Evolutionary conservation across 2,329 filamentous ascomycete genomes (phyloP), one percentile per base, ranked within the genome.

Genomic region (Phaeoacremonium minimum): DNA sequence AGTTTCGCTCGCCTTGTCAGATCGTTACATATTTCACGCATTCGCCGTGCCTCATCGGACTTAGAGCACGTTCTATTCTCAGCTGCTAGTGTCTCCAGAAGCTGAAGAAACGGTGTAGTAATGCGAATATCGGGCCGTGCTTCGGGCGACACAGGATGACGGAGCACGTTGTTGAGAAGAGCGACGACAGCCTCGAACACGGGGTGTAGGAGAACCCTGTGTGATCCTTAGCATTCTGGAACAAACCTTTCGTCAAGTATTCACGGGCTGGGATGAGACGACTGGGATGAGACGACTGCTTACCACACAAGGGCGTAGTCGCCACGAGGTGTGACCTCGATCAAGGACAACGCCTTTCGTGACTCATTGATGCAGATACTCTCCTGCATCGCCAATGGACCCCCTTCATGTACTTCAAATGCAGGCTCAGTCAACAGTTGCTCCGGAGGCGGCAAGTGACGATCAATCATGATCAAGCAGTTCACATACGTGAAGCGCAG

Each of bases 291-390:
- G n/a, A n/a, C 22, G 22, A 26, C 17, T 35, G 16, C 33, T 14
- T 15, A 35, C 33, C 33, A 35, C 12, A 35, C 33, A 26, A 13
- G 17, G 33, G 33, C 33, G 15, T 35, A 35, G 20, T 35, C 19
- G 13, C 33, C 33, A 7, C 17, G 20, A 11, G 33, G 33, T 15
- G 33, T 26, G 7, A 22, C 28, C 15, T 35, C 13, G 15, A 35
- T 20, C 7, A 35, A 22, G 7, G 14, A 22, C 6, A 35, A 5
- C 6, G 33, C 33, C 20, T 35, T 35, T 12, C 33, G 18, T 8
- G 33, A 35, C 15, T 35, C 17, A 12, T 15, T 17, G 18, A 35
- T 26, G 16, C 33, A 35, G n/a, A 12, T 28, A 15, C 33, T 35
- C 7, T 35, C 33, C 9, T 15, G 19, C 7, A 22, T n/a, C n/a